Evolutionary conservation across 352 stramenopile genomes (phyloP), one percentile per base, ranked within the genome.

Genomic region (Thraustochytrium sp.): DNA sequence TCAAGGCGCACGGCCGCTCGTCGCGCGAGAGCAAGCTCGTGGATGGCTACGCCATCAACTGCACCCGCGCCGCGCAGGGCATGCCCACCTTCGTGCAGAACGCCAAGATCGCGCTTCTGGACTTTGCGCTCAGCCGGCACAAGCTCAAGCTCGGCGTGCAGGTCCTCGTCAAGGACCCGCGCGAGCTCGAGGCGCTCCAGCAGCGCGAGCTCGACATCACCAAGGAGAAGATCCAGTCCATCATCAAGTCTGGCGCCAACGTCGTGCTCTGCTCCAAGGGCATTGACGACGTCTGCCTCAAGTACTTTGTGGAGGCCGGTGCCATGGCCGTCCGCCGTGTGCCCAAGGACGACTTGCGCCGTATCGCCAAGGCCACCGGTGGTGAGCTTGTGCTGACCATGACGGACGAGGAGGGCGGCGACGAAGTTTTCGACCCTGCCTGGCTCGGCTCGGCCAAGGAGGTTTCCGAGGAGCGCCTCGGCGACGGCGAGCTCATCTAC

Each of bases 261-360:
- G 97, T 99, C 38, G 96, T 99, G 42, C 88, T 99, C 56, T 99
- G 96, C n/a, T 98, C 97, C 73, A 99, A 99, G 90, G 97, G 96
- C 83, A 98, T 99, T 84, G 97, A 99, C 87, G 97, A 99, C 88
- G 87, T 99, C 46, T 99, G 95, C 85, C 93, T 99, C 84, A 99
- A 99, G 89, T 99, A 99, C 90, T 99, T 99, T 90, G 97, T 99
- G 31, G 96, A 99, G 89, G 94, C 94, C 0, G 94, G 94, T 34
- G 96, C 92, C 85, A 98, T 99, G 87, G 97, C 94, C 76, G 94
- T 98, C 53, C 93, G 97, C 84, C 94, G 97, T 31, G 97, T 97
- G 56, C 97, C 98, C 87, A 98, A 98, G 87, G 97, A 99, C 85
- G 97, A 99, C 88, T 84, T 99, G 77, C 94, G 95, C 75, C 94